Evolutionary conservation across 2,329 filamentous ascomycete species (phyloP).

Genomic region (Fusarium odoratissimum): DNA sequence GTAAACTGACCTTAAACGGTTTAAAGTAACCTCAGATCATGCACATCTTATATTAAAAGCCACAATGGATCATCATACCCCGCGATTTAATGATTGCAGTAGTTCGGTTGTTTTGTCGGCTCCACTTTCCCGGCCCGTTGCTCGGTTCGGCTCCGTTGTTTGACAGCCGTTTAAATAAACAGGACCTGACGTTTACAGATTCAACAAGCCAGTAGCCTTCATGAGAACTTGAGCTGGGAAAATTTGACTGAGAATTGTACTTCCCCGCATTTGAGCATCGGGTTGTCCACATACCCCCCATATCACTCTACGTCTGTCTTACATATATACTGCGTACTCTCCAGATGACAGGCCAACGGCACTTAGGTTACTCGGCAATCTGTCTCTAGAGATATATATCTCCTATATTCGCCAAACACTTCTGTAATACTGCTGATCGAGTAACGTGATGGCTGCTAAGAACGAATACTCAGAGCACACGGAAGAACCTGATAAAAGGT

Average conservation of each 20-base stretch:
- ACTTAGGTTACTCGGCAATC: too few relatives aligned
- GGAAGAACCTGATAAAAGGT: not conserved
- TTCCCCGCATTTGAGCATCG: not conserved
- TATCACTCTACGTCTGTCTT: accelerated
- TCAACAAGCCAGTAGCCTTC: accelerated
- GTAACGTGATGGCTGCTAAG: not conserved
- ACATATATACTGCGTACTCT: not conserved
- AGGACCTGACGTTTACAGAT: not conserved
- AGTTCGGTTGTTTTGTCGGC: not conserved
- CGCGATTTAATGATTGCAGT: not conserved
- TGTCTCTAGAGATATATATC: too few relatives aligned
- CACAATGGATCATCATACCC: not conserved
- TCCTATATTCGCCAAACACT: not conserved
- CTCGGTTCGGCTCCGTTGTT: not conserved
- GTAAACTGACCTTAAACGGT: accelerated
- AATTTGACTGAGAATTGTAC: not conserved
- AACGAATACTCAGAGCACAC: not conserved
- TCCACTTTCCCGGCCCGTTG: not conserved
- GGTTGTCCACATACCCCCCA: not conserved
- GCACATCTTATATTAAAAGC: accelerated
- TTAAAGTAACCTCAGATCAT: not conserved
- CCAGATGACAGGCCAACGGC: not conserved
- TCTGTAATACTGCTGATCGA: accelerated
- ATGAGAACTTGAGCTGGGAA: accelerated
- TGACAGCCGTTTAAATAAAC: accelerated